Evolutionary conservation across 495 filamentous ascomycete species (phyloP).

Genomic region (Podospora tetraspora): DNA sequence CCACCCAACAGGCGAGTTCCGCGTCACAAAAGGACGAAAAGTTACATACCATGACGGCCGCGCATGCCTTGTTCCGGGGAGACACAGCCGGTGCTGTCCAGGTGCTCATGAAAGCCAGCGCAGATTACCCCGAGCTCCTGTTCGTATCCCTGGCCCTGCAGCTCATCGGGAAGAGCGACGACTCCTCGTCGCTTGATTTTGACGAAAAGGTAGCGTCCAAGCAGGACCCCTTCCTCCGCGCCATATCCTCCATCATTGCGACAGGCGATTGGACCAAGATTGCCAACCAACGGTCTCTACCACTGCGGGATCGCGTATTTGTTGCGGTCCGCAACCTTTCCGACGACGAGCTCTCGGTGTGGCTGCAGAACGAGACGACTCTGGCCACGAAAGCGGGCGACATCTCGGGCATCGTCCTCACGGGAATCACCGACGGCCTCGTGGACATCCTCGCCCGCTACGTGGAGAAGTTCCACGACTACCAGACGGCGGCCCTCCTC

Average conservation of each 20-base stretch:
- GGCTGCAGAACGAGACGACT: conserved; percentile 58
- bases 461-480: conserved; percentile 77
- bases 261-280: conserved; percentile 84
- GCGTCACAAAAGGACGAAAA: conserved; percentile 55
- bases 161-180: conserved; percentile 39
- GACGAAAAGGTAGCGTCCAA: conserved; percentile 44
- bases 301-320: conserved; percentile 76
- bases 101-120: conserved; percentile 46
- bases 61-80: conserved; percentile 68
- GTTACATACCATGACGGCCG: conserved; percentile 76
- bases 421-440: conserved; percentile 71
- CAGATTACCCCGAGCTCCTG: conserved; percentile 43
- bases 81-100: conserved; percentile 54
- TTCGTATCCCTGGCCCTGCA: conserved; percentile 52
- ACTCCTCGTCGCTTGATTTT: conserved; percentile 36
- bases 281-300: conserved; percentile 72
- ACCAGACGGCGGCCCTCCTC: conserved; percentile 83
- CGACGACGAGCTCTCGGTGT: conserved; percentile 69
- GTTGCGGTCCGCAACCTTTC: conserved; percentile 79
- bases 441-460: conserved; percentile 85
- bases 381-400: conserved; percentile 69
- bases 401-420: conserved; percentile 82
- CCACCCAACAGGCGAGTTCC: conserved; percentile 53
- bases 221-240: conserved; percentile 79
- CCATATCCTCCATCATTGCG: conserved; percentile 86